These are phyloP conservation scores for Endotrypanum monterogeii DNA, from an alignment of 208 protist species.

Conservation along the genomic window DNA sequence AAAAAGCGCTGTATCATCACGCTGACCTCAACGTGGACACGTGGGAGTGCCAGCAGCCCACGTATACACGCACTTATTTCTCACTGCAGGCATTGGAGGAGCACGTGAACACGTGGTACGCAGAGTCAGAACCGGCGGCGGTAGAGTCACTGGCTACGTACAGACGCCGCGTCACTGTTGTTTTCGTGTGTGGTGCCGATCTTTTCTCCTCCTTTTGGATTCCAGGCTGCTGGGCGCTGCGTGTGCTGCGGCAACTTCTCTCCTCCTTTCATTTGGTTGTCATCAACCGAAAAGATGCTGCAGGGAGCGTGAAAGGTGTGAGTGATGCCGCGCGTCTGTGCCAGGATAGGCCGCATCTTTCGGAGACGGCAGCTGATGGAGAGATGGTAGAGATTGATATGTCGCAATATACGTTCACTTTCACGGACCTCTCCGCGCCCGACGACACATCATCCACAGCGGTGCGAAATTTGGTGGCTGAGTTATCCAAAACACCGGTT, in stretches of 20 bases:
- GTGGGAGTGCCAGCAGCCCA: constrained; percentile 76
- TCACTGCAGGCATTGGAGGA: constrained; percentile 73
- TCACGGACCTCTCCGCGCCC: constrained; percentile 30
- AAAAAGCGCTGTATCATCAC: constrained; percentile 42
- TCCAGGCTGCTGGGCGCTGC: constrained; percentile 66
- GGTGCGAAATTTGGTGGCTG: constrained; percentile 40
- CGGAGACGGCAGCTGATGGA: constrained; percentile 21
- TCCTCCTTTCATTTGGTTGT: constrained; percentile 60
- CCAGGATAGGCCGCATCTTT: constrained; percentile 20
- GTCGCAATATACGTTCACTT: constrained; percentile 44
- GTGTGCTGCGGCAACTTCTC: constrained; percentile 56
- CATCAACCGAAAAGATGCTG: constrained; percentile 22
- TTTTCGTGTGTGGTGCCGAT: constrained; percentile 76
- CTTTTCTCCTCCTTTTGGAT: constrained; percentile 75
- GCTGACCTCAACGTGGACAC: constrained; percentile 50
- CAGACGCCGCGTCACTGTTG: constrained; percentile 39
- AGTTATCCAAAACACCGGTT: neutral
- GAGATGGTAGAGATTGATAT: constrained; percentile 40
- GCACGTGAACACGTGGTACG: constrained; percentile 50
- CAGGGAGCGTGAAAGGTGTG: neutral
- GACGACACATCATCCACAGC: constrained; percentile 62
- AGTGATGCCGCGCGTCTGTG: constrained; percentile 15
- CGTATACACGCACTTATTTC: constrained; percentile 62
- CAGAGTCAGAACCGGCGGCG: constrained; percentile 17
- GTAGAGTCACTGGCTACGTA: constrained; percentile 18